Conservation (phyloP, 176 grass and related monocot genomes). For the Phyllostachys edulis region DNA sequence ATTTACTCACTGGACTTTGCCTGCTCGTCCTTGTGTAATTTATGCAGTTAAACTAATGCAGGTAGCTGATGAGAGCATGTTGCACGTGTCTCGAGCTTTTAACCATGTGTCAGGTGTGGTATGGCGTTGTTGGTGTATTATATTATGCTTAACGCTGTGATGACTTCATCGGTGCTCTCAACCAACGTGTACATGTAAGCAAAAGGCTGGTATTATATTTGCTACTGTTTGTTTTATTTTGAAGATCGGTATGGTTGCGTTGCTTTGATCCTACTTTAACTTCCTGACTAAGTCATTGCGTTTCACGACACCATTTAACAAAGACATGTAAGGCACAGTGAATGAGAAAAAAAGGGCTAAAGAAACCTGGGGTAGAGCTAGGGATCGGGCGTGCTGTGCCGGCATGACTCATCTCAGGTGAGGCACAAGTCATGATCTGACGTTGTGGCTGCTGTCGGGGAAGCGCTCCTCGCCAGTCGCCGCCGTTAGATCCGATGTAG, state of each 20-base stretch:
- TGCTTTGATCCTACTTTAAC: neutral
- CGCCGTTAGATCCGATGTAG: too few relatives aligned
- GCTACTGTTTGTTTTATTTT: too few relatives aligned
- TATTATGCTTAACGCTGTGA: too few relatives aligned
- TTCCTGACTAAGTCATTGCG: neutral
- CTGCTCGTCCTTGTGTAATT: neutral
- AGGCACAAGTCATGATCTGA: too few relatives aligned
- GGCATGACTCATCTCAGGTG: too few relatives aligned
- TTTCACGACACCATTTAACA: slow-evolving; percentile 3
- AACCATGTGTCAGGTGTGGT: neutral
- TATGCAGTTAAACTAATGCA: too few relatives aligned
- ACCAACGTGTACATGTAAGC: neutral
- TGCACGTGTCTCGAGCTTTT: neutral
- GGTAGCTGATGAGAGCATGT: neutral
- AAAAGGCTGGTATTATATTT: neutral
- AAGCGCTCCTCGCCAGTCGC: too few relatives aligned
- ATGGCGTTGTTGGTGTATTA: too few relatives aligned
- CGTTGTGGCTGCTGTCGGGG: too few relatives aligned
- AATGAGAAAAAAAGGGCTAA: neutral
- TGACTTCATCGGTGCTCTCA: neutral
- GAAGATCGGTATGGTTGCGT: too few relatives aligned
- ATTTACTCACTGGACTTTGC: neutral
- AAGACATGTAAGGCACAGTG: neutral
- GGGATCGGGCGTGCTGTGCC: too few relatives aligned
- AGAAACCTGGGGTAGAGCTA: too few relatives aligned